These are phyloP conservation scores for Zalaria obscura DNA, from an alignment of 2,329 filamentous ascomycete species.

Conservation along the genomic window DNA sequence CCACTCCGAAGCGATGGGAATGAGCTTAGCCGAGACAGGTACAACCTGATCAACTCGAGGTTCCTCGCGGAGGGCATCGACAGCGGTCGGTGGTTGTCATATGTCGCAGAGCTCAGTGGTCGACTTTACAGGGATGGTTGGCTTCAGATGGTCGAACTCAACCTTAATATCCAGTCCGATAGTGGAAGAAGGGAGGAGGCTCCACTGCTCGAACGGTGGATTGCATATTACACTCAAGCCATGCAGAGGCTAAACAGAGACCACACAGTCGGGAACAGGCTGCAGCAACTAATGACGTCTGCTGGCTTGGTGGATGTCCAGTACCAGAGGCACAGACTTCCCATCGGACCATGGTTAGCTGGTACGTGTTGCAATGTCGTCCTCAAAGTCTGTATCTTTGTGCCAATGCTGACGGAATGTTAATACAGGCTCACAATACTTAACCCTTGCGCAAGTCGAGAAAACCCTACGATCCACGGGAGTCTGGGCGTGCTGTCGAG, in stretches of 20 bases:
- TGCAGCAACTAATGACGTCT: conserved; percentile 3
- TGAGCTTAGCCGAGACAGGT: conserved; percentile 34
- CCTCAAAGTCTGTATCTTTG: background rate
- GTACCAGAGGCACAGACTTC: background rate
- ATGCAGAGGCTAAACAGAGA: conserved; percentile 13
- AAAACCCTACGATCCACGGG: conserved; percentile 5
- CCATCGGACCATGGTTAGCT: conserved; percentile 5
- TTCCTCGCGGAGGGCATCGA: conserved; percentile 60
- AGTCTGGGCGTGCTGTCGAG: conserved; percentile 5
- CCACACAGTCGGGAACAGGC: conserved; percentile 3
- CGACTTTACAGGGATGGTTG: conserved; percentile 65
- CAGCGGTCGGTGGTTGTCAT: conserved; percentile 55
- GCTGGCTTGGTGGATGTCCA: conserved; percentile 3
- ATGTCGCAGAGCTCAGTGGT: conserved; percentile 60
- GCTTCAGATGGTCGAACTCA: conserved; percentile 80
- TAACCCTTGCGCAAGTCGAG: background rate
- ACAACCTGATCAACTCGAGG: conserved; percentile 73
- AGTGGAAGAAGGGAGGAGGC: conserved; percentile 58
- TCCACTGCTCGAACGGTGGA: conserved; percentile 22
- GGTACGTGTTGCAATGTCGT: conserved; percentile 2
- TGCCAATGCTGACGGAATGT: background rate
- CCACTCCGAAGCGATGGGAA: conserved; percentile 11
- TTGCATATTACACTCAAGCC: conserved; percentile 17
- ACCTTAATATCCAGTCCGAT: conserved; percentile 73
- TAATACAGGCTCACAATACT: background rate